A percentile compares a stretch with the other conserved stretches of the same genome.
Evolutionary conservation across 257 asterid species (phyloP).

Genomic region (Apocynum venetum): DNA sequence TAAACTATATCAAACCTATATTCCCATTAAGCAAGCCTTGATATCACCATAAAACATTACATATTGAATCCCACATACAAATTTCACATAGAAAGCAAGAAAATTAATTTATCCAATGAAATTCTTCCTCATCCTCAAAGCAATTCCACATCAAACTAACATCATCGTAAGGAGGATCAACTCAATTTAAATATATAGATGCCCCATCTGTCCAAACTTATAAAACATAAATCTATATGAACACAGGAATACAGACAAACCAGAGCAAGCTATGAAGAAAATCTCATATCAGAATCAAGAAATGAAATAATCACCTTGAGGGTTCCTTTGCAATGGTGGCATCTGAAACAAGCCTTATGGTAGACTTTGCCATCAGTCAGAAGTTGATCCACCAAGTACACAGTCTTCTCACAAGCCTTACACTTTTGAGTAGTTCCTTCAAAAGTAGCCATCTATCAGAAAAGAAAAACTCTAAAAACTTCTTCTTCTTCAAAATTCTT

Average conservation of each 20-base stretch:
- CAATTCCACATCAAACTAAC: neutral
- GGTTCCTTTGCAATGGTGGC: conserved; percentile 37
- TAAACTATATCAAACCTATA: neutral
- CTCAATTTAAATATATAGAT: neutral
- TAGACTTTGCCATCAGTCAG: conserved; percentile 29
- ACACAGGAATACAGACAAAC: neutral
- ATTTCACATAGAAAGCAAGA: neutral
- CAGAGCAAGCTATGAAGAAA: neutral
- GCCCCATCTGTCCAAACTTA: neutral
- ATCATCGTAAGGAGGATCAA: neutral
- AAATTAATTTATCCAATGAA: neutral
- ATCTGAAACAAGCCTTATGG: conserved; percentile 35
- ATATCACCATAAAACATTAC: neutral
- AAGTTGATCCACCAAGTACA: conserved; percentile 37
- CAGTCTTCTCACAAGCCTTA: conserved; percentile 34
- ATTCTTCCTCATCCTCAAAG: neutral
- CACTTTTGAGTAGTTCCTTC: conserved; percentile 37
- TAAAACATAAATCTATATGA: too few species aligned
- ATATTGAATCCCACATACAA: neutral
- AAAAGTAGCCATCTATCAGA: conserved; percentile 23
- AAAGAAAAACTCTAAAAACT: too few species aligned
- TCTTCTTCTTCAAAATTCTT: neutral
- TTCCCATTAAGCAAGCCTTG: neutral
- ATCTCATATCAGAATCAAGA: neutral
- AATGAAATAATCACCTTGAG: conserved; percentile 22